A percentile compares a stretch with the other conserved stretches of the same genome.
Conservation (phyloP, 805 yeast genomes). For the Candida xyloterini region DNA sequence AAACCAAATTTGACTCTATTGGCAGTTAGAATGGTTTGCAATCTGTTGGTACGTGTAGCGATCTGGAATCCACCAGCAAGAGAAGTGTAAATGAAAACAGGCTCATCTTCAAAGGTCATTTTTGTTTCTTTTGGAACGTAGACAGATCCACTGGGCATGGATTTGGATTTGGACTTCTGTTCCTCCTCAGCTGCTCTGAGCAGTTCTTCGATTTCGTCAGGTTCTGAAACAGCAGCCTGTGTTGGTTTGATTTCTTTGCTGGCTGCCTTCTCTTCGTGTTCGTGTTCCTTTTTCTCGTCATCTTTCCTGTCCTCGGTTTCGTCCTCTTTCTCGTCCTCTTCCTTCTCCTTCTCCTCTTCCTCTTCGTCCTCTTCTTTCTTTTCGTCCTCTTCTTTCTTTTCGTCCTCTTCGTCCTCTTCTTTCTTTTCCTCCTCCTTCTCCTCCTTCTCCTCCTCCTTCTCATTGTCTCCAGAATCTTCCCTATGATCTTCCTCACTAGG, state of each 20-base stretch:
- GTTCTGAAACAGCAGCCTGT: conserved; percentile 6
- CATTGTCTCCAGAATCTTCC: conserved; percentile 20
- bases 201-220: conserved; percentile 23
- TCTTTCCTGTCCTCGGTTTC: background rate
- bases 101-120: conserved; percentile 45
- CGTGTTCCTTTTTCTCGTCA: conserved; percentile 10
- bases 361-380: too few species aligned
- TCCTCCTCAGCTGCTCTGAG: conserved; percentile 30
- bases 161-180: conserved; percentile 13
- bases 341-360: too few species aligned
- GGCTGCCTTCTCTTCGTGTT: background rate
- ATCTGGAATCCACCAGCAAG: conserved; percentile 85
- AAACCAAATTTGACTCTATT: conserved; percentile 64
- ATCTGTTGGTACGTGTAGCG: conserved; percentile 70
- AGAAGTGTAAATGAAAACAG: conserved; percentile 79
- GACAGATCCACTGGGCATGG: conserved; percentile 21
- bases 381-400: conserved; percentile 1
- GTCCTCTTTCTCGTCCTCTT: background rate
- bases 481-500: conserved; percentile 3
- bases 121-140: conserved; percentile 34
- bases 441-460: background rate
- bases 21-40: conserved; percentile 71
- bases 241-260: conserved; percentile 3
- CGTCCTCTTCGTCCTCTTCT: conserved; percentile 24
- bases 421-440: conserved; percentile 15